These are phyloP conservation scores for Coemansia sp. DNA, from an alignment of 192 early-diverging fungal genomes.

Conservation along the genomic window DNA sequence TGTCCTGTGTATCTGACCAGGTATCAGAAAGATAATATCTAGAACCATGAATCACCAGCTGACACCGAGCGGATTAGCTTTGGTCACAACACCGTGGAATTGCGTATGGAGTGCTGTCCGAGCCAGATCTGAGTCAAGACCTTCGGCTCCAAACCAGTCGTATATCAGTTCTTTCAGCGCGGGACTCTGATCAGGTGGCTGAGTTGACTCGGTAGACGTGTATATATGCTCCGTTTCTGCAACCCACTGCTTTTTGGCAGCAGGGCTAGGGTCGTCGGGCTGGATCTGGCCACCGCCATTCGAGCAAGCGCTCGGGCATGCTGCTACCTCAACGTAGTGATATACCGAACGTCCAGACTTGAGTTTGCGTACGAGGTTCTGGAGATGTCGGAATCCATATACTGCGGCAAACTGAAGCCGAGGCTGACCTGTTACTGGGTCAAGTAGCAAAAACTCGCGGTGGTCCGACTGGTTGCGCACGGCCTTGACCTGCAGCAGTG, in stretches of 20 bases:
- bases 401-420: slow-evolving; percentile 79
- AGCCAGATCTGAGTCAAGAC: slow-evolving; percentile 61
- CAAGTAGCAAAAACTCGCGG: slow-evolving; percentile 61
- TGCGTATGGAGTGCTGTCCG: slow-evolving; percentile 71
- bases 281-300: slow-evolving; percentile 97
- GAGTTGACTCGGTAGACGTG: slow-evolving; percentile 45
- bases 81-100: slow-evolving; percentile 80
- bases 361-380: slow-evolving; percentile 96
- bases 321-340: slow-evolving; percentile 96
- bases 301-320: slow-evolving; percentile 95
- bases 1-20: no score
- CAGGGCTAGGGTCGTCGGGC: slow-evolving; percentile 45
- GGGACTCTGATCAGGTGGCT: slow-evolving; percentile 66
- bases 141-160: slow-evolving; percentile 75
- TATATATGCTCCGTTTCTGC: slow-evolving; percentile 67
- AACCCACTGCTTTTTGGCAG: slow-evolving; percentile 75
- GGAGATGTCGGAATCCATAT: slow-evolving; percentile 97
- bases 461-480: slow-evolving; percentile 81
- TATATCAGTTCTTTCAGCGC: slow-evolving; percentile 61
- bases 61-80: slow-evolving; percentile 72
- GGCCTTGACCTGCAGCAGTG: slow-evolving; percentile 59
- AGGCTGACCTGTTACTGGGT: slow-evolving; percentile 51
- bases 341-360: slow-evolving; percentile 72
- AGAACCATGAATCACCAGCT: slow-evolving; percentile 60
- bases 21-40: no score